Evolutionary conservation across 768 basidiomycete species (phyloP).

Genomic region (Paxillus ammoniavirescens): DNA sequence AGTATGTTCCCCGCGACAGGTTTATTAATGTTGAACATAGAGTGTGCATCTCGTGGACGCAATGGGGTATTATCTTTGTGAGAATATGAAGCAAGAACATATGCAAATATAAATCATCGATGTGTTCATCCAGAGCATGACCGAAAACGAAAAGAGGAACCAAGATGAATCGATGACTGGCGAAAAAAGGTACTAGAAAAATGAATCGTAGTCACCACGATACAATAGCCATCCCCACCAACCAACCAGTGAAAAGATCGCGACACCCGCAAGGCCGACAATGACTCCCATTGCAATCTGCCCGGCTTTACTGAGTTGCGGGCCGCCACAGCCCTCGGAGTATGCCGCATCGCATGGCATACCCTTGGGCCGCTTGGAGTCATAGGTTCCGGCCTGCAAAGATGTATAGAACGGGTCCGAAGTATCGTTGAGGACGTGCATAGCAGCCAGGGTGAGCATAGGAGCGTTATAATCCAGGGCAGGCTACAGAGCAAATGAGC

Average conservation of each 20-base stretch:
- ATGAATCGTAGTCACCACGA: constrained; percentile 22
- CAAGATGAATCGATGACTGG: background rate
- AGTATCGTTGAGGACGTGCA: constrained; percentile 64
- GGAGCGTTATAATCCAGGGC: constrained; percentile 92
- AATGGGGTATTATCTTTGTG: background rate
- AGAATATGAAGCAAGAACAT: background rate
- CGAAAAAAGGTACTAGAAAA: constrained; percentile 13
- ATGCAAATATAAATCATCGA: background rate
- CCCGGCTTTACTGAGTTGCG: constrained; percentile 54
- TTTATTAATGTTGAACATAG: constrained; percentile 16
- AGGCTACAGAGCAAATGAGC: constrained; percentile 39
- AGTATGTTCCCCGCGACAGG: constrained; percentile 10
- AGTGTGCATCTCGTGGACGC: background rate
- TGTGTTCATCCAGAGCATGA: background rate
- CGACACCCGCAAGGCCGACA: constrained; percentile 58
- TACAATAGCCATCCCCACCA: constrained; percentile 35
- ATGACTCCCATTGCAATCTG: constrained; percentile 72
- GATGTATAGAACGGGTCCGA: constrained; percentile 78
- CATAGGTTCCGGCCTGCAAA: constrained; percentile 67
- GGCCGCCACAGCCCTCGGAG: constrained; percentile 46
- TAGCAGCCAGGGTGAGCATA: constrained; percentile 80
- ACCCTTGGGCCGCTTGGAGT: constrained; percentile 58
- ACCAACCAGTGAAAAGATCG: constrained; percentile 47
- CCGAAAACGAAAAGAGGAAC: background rate
- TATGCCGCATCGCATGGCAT: constrained; percentile 79